A percentile compares a stretch with the other conserved stretches of the same genome.
phyloP scores from a whole-genome alignment of 441 rosid genomes.

The Erodium texanum region DNA sequence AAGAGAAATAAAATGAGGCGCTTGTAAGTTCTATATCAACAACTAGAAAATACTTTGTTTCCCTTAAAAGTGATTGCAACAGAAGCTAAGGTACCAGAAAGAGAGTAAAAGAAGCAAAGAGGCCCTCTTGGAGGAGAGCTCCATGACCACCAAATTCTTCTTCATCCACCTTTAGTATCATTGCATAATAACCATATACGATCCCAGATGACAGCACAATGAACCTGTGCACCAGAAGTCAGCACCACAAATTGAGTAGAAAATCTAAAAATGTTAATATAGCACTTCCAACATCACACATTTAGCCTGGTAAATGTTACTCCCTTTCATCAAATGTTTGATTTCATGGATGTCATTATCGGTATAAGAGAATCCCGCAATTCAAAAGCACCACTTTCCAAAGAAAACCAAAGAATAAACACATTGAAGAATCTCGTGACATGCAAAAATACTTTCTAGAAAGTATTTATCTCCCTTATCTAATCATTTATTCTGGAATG shows the following conservation, averaged over 20 bases:
- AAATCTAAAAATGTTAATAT: background rate
- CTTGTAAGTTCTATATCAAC: slow-evolving; percentile 15
- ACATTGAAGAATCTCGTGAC: background rate
- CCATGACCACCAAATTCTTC: slow-evolving; percentile 70
- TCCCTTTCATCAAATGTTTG: background rate
- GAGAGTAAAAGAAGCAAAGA: slow-evolving; percentile 37
- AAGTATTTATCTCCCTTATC: too few species aligned
- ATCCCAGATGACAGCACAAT: slow-evolving; percentile 60
- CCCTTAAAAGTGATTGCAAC: background rate
- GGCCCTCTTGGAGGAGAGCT: slow-evolving; percentile 88
- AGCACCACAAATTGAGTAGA: background rate
- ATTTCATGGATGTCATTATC: background rate
- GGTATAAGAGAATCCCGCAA: too few species aligned
- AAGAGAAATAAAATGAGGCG: background rate
- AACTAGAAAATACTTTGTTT: too few species aligned
- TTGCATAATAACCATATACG: slow-evolving; percentile 66
- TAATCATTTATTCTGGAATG: too few species aligned
- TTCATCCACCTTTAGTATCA: slow-evolving; percentile 53
- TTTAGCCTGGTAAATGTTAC: background rate
- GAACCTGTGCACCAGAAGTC: slow-evolving; percentile 41
- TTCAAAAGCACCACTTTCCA: background rate
- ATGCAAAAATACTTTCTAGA: too few species aligned
- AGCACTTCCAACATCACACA: background rate
- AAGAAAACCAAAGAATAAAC: background rate
- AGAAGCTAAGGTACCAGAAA: slow-evolving; percentile 3